Percentiles rank a stretch among this genome's conserved stretches.
Conservation (phyloP, 2,329 filamentous ascomycete species). For the Fusarium sublunatum region DNA sequence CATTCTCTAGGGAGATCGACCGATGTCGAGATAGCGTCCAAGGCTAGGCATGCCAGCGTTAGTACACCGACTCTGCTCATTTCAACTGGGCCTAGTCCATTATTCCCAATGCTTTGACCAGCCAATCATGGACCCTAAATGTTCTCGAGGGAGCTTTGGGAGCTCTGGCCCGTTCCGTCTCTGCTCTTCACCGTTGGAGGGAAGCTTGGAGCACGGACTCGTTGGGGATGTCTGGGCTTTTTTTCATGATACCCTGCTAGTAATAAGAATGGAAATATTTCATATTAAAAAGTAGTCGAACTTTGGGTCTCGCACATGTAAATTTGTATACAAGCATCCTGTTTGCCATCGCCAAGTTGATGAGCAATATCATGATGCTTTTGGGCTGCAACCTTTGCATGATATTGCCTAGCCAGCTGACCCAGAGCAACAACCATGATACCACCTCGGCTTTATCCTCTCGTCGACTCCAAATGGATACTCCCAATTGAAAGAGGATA, state of each 20-base stretch:
- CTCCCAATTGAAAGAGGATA: constrained; percentile 1
- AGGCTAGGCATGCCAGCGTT: constrained; percentile 22
- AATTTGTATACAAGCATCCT: constrained; percentile 10
- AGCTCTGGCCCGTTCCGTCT: constrained; percentile 25
- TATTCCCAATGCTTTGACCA: constrained; percentile 7
- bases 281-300: neutral
- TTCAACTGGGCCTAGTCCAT: constrained; percentile 35
- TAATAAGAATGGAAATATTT: constrained; percentile 4
- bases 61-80: constrained; percentile 41
- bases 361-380: constrained; percentile 35
- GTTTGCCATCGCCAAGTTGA: constrained; percentile 1
- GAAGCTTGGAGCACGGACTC: constrained; percentile 21
- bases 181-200: constrained; percentile 12
- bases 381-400: neutral
- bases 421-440: constrained; percentile 15
- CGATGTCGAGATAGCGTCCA: constrained; percentile 35
- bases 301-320: neutral
- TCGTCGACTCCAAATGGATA: constrained; percentile 10
- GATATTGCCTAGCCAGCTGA: neutral
- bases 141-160: constrained; percentile 16
- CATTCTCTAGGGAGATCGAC: constrained; percentile 27
- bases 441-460: constrained; percentile 10
- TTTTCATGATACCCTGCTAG: constrained; percentile 5
- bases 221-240: neutral
- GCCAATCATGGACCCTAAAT: constrained; percentile 36